Conservation (phyloP, 345 rosid genomes). For the Brassica nigra region DNA sequence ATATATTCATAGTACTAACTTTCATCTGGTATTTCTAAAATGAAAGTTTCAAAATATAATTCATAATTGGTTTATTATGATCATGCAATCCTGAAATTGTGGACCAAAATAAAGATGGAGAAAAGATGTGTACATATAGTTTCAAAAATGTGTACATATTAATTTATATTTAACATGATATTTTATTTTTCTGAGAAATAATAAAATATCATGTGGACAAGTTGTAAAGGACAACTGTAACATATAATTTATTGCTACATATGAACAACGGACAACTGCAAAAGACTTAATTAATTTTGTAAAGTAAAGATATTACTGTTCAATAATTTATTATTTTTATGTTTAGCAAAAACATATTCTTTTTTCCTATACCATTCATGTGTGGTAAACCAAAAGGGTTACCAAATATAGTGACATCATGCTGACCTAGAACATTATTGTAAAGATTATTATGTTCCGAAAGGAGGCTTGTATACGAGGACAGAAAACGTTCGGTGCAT, state of each 20-base stretch:
- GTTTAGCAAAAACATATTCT: background rate
- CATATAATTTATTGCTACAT: background rate
- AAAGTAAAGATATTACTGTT: background rate
- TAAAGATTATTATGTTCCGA: conserved; percentile 8
- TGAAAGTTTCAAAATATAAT: background rate
- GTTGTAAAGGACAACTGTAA: background rate
- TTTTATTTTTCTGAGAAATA: background rate
- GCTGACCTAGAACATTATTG: background rate
- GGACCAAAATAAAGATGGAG: background rate
- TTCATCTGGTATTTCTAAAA: background rate
- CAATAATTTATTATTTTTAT: background rate
- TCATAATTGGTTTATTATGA: background rate
- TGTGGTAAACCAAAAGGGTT: background rate
- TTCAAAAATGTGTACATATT: background rate
- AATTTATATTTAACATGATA: background rate
- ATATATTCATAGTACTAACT: background rate
- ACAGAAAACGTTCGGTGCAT: background rate
- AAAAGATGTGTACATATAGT: background rate
- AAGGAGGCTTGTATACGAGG: background rate
- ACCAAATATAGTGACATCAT: background rate
- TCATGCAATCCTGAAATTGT: background rate
- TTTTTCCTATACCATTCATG: background rate
- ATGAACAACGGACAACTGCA: background rate
- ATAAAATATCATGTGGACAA: background rate
- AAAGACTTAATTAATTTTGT: background rate